Base-by-base conservation (phyloP, 331 rosid species). In the Stylosanthes scabra region DNA sequence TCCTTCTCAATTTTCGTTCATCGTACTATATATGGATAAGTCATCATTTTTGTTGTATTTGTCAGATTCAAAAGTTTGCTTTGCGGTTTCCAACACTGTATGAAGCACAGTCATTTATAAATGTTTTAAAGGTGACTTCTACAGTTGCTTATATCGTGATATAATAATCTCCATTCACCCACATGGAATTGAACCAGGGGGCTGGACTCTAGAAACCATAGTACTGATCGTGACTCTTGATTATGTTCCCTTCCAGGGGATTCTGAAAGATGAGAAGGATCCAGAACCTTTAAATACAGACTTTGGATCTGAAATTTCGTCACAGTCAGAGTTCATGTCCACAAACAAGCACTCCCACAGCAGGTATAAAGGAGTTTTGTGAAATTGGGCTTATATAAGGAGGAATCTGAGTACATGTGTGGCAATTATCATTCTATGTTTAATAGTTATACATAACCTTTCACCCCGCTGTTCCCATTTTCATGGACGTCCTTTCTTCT, bases 41-140 rank as follows among this genome's bases (percentile, higher is more conserved):
- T 20, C 25, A 20, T 20, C 25, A 20, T 20, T 59, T 49, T 40
- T 20, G 1, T 8, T 61, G 5, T 27, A 64, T 80, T 67, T 66
- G 58, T 66, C 86, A 95, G 97, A 78, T 85, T 46, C 93, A 91
- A 82, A 94, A 91, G 86, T 94, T 91, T 55, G 97, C 90, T 20
- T 51, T 94, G 79, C 82, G 87, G 68, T 91, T 91, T 84, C 74
- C 91, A 74, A 82, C 96, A 25, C 72, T 54, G 27, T 37, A 62
- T 49, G 97, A 91, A 74, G 67, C 90, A n/a, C 79, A 89, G 58
- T 72, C 79, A 51, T 88, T 91, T 77, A 77, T 86, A 60, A 79
- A 44, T 77, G 71, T 79, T 73, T 75, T 93, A 80, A 85, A 89
- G 98, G 93, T 88, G 76, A 74, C 66, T 40, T 40, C 34, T 40